Evolutionary conservation across 1,284 basidiomycete genomes (phyloP), one percentile per base, ranked within the genome.

Genomic region (Apiotrichum siamense): DNA sequence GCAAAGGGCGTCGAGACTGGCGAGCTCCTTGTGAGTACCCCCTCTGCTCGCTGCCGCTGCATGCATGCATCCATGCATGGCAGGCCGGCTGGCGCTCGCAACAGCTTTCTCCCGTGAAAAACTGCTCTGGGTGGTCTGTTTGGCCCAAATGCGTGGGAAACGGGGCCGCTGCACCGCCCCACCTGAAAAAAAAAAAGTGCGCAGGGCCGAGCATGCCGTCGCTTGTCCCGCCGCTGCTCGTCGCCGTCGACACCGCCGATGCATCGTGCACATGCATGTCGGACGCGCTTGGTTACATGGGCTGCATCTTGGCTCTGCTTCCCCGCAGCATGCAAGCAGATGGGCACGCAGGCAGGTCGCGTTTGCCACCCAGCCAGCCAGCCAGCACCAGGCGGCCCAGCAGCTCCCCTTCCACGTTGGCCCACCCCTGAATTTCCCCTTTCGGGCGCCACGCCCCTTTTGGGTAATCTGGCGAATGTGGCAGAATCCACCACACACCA

Each of bases 1-100:
- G 69, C 69, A 45, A 67, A 62, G 40, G 72, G 71, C 39, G 71
- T 73, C 23, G 71, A 74, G 58, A 66, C 61, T 20, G 70, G 66
- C 51, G 71, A 73, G 59, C 59, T 70, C 32, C 55, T 70, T 54
- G 72, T 74, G 54, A 68, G 71, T 73, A 42, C 17, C 24, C 18
- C 52, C 55, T 51, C 40, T 58, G 60, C 66, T 67, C 44, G 57
- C 52, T 55, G 59, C 61, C 40, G 31, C 25, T 63, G n/a, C n/a
- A n/a, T n/a, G n/a, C n/a, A n/a, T n/a, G n/a, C n/a, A 72, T 70
- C 63, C 67, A 65, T 65, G 47, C 49, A 47, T 47, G 44, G 24
- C 42, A 25, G 33, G 27, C 52, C 54, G 48, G 35, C 49, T 57
- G 52, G 42, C 48, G 42, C 9, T 47, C 13, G 55, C n/a, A n/a